A percentile compares a stretch with the other conserved stretches of the same genome.
phyloP scores from a whole-genome alignment of 148 eudicot species.

The Cornus florida region DNA sequence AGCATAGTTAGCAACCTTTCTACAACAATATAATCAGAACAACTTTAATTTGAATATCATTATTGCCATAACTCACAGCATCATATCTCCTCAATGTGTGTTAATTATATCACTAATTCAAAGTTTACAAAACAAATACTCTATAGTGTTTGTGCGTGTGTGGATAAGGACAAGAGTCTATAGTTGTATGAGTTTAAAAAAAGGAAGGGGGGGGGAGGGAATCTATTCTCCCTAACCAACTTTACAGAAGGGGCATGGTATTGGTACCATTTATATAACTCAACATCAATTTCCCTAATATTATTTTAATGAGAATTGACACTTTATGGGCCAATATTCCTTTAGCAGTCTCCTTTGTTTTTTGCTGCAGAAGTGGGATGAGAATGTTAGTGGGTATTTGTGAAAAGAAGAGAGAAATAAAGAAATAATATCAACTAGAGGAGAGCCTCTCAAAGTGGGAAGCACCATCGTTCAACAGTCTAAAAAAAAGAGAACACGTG shows the following conservation, averaged over 20 bases:
- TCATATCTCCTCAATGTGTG: neutral
- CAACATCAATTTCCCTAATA: neutral
- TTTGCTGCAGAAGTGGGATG: neutral
- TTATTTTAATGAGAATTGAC: conserved; percentile 18
- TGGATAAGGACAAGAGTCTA: neutral
- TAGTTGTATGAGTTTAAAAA: too few species aligned
- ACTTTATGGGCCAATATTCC: conserved; percentile 19
- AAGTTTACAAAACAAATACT: too few species aligned
- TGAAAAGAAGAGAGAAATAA: conserved; percentile 25
- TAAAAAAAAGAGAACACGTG: conserved; percentile 8
- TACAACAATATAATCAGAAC: neutral
- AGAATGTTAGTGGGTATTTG: conserved; percentile 18
- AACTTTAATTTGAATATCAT: neutral
- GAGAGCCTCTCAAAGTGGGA: conserved; percentile 8
- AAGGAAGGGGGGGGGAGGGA: neutral
- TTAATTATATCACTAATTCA: neutral
- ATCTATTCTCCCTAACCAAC: neutral
- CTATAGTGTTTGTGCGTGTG: too few species aligned
- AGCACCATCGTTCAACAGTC: conserved; percentile 22
- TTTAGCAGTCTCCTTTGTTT: neutral
- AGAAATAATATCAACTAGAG: neutral
- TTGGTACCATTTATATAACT: neutral
- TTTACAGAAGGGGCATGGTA: neutral
- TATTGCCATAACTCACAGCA: too few species aligned
- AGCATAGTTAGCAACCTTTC: neutral